phyloP scores from a whole-genome alignment of 2,329 filamentous ascomycete species.

The Shiraia sp. region DNA sequence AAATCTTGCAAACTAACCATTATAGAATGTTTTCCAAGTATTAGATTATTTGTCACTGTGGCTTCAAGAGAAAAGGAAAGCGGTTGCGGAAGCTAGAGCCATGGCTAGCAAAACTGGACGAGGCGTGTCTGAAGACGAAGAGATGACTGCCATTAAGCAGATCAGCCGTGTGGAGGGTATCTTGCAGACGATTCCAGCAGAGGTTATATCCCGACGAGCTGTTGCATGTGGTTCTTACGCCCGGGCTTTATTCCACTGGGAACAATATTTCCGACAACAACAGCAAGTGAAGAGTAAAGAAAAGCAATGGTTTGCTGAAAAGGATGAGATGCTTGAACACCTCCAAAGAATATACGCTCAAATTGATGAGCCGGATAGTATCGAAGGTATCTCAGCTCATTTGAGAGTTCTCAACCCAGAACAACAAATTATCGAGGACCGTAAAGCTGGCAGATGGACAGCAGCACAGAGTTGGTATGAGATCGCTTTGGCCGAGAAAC shows the following conservation, averaged over 20 bases:
- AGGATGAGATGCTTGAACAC: conserved; percentile 70
- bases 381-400: conserved; percentile 91
- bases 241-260: conserved; percentile 89
- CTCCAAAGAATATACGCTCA: conserved; percentile 94
- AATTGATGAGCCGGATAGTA: conserved; percentile 95
- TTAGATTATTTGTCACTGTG: conserved; percentile 91
- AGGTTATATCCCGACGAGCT: conserved; percentile 77
- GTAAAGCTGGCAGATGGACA: conserved; percentile 90
- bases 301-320: conserved; percentile 55
- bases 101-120: conserved; percentile 51
- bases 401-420: conserved; percentile 86
- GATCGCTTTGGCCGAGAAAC: conserved; percentile 78
- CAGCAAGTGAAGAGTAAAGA: conserved; percentile 48
- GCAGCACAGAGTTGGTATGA: conserved; percentile 98
- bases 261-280: conserved; percentile 77
- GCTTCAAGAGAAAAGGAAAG: conserved; percentile 75
- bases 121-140: conserved; percentile 53
- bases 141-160: conserved; percentile 56
- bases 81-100: conserved; percentile 43
- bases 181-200: conserved; percentile 68
- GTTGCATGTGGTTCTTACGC: conserved; percentile 95
- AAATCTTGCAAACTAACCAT: conserved; percentile 21
- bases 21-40: conserved; percentile 81
- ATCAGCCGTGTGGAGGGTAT: conserved; percentile 72
- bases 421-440: conserved; percentile 89